phyloP scores from a whole-genome alignment of 2,329 filamentous ascomycete species.

The Emmonsiellopsis sp. region DNA sequence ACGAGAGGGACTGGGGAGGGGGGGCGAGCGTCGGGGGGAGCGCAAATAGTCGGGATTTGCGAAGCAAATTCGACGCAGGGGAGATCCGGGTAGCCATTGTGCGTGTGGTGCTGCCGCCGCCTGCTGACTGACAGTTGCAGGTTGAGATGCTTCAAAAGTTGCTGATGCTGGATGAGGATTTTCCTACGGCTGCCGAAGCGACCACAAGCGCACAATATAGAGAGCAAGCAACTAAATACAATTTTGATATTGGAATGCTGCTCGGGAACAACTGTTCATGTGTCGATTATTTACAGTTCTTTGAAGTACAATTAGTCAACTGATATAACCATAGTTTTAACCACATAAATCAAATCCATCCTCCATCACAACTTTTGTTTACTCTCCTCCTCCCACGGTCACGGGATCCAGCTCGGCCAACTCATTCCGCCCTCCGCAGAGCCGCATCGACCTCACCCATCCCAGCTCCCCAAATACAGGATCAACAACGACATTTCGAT shows the following conservation, averaged over 20 bases:
- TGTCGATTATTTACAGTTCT: too few relatives aligned
- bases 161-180: neutral
- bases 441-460: neutral
- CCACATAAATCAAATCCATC: too few relatives aligned
- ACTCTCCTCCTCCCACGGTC: neutral
- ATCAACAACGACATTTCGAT: neutral
- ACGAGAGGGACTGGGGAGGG: slow-evolving; percentile 45
- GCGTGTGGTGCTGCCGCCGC: neutral
- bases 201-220: neutral
- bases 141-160: neutral
- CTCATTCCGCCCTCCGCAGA: neutral
- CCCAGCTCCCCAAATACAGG: neutral
- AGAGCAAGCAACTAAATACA: neutral
- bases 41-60: slow-evolving; percentile 82
- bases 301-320: neutral
- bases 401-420: neutral
- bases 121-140: neutral
- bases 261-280: too few relatives aligned
- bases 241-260: too few relatives aligned
- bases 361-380: neutral
- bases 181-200: neutral
- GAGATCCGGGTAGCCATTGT: slow-evolving; percentile 37
- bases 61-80: slow-evolving; percentile 61
- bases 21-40: slow-evolving; percentile 66
- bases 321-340: neutral